phyloP scores from a whole-genome alignment of 257 asterid species.

The Penstemon eatonii region DNA sequence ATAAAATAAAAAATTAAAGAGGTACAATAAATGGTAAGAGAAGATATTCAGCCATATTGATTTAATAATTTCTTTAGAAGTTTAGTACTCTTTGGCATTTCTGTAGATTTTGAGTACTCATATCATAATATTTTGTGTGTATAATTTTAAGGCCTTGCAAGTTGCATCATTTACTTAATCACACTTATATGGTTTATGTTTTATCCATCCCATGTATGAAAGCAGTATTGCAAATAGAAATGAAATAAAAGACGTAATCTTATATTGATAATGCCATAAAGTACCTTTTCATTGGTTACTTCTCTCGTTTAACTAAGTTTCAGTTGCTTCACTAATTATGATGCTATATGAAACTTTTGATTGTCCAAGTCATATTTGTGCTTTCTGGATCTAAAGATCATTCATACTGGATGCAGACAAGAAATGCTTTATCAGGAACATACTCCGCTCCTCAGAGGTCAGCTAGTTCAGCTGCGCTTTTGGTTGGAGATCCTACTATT shows the following conservation, averaged over 20 bases:
- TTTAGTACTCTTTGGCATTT: background rate
- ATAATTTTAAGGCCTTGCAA: background rate
- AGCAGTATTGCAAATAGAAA: background rate
- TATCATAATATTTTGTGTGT: background rate
- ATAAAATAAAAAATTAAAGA: no score
- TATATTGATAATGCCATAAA: background rate
- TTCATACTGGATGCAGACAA: slow-evolving; percentile 60
- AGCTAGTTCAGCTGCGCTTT: slow-evolving; percentile 96
- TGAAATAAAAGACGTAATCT: background rate
- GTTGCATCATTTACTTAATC: background rate
- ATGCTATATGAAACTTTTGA: slow-evolving; percentile 14
- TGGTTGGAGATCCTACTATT: slow-evolving; percentile 96
- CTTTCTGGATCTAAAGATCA: slow-evolving; percentile 29
- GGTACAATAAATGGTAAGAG: no score
- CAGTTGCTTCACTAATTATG: background rate
- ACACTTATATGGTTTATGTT: background rate
- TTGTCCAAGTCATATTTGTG: slow-evolving; percentile 11
- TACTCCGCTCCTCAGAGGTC: slow-evolving; percentile 99
- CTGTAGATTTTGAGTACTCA: background rate
- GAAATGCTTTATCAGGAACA: slow-evolving; percentile 95
- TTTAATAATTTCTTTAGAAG: background rate
- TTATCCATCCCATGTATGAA: no score
- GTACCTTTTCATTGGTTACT: background rate
- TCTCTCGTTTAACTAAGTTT: background rate
- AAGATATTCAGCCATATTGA: background rate